These are phyloP conservation scores for Boletus sp. DNA, from an alignment of 768 basidiomycete species.

Conservation along the genomic window DNA sequence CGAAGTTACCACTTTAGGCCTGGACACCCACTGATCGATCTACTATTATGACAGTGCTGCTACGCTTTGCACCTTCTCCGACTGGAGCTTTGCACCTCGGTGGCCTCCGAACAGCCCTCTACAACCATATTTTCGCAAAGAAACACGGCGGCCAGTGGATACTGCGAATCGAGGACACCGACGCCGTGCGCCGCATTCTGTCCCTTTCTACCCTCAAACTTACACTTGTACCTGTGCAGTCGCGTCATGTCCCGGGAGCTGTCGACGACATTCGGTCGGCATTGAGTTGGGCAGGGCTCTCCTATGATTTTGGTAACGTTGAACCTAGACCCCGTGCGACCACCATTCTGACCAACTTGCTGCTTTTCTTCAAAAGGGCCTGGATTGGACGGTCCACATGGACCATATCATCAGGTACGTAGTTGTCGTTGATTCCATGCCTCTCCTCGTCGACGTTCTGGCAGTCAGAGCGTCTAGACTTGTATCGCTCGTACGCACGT, in stretches of 20 bases:
- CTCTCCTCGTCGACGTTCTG: conserved; percentile 3
- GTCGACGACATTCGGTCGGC: conserved; percentile 77
- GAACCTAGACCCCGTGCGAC: conserved; percentile 14
- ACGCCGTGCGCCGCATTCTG: conserved; percentile 57
- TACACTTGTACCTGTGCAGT: conserved; percentile 41
- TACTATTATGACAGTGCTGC: conserved; percentile 51
- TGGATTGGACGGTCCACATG: conserved; percentile 68
- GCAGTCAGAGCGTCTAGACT: conserved; percentile 84
- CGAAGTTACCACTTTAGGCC: not conserved
- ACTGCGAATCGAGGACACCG: conserved; percentile 93
- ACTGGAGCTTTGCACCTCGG: conserved; percentile 94
- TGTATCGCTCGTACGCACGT: conserved; percentile 74
- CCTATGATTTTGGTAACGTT: conserved; percentile 81
- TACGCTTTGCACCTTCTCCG: conserved; percentile 96
- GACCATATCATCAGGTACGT: conserved; percentile 82
- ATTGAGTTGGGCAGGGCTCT: conserved; percentile 86
- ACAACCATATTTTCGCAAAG: conserved; percentile 84
- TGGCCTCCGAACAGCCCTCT: conserved; percentile 90
- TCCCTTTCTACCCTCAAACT: not conserved
- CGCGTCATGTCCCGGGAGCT: conserved; percentile 76
- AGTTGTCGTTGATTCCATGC: not conserved
- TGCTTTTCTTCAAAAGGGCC: conserved; percentile 69
- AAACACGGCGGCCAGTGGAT: conserved; percentile 88
- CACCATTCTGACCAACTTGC: conserved; percentile 3
- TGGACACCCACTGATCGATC: no score